Evolutionary conservation across 1,284 basidiomycete genomes (phyloP), one percentile per base, ranked within the genome.

Genomic region (Sporisorium exsertum): DNA sequence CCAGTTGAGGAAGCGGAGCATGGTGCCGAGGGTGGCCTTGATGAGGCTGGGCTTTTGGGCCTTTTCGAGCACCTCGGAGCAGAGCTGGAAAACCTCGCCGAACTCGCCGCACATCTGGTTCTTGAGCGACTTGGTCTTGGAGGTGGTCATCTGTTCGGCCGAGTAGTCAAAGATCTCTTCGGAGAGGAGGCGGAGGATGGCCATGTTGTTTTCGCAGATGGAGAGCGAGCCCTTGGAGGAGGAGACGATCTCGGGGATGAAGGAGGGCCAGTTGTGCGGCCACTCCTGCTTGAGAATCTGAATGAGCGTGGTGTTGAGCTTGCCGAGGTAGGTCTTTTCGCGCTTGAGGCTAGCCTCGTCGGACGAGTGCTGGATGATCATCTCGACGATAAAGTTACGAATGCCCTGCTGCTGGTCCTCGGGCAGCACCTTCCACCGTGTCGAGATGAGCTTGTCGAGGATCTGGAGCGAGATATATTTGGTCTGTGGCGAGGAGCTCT

Each of bases 91-190:
- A 56, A 85, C 82, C 54, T 85, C 84, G 51, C 81, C 79, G n/a
- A 85, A 85, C 56, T 85, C 83, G 55, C 81, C 81, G 62, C 82
- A 84, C 76, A 85, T 84, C 72, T 85, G 83, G 85, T 97, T 95
- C 89, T 99, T 99, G 73, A 99, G 88, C 77, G 93, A 92, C 87
- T 97, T 97, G 72, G 95, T 97, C 88, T 98, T 99, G 18, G 92
- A 92, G 86, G 97, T 95, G 0, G 96, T 98, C 95, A 99, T 94
- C 87, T 97, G 94, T 84, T 99, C 97, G 2, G 96, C 94, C 5
- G 95, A 98, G 87, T 93, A 99, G 87, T 99, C 97, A 84, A 99
- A 99, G 75, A 99, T 95, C 87, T 99, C 97, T 85, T 99, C 97
- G 0, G 95, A 97, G 18, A 99, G 89, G n/a, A 99, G 89, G 86